These are phyloP conservation scores for Saprolegnia parasitica DNA, from an alignment of 352 stramenopile genomes.

Conservation along the genomic window DNA sequence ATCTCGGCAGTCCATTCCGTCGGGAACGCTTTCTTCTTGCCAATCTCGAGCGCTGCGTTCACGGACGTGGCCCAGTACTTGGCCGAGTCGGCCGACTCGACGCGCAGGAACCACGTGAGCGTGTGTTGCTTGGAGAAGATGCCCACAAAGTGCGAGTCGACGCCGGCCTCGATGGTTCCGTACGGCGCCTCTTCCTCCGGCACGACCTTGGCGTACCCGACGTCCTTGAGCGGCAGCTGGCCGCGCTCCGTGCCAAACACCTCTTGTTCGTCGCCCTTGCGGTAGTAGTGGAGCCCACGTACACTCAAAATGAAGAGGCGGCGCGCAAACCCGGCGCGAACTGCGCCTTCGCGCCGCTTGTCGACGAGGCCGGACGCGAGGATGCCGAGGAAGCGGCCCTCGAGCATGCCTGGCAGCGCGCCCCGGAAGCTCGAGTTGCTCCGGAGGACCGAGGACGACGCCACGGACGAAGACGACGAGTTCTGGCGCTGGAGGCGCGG, in stretches of 20 bases:
- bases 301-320: slow-evolving; percentile 79
- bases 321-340: slow-evolving; percentile 74
- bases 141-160: slow-evolving; percentile 56
- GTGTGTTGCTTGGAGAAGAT: slow-evolving; percentile 80
- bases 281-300: slow-evolving; percentile 78
- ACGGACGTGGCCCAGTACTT: slow-evolving; percentile 73
- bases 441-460: not conserved
- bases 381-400: slow-evolving; percentile 68
- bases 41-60: slow-evolving; percentile 69
- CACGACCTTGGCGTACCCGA: slow-evolving; percentile 72
- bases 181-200: slow-evolving; percentile 67
- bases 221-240: slow-evolving; percentile 62
- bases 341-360: slow-evolving; percentile 77
- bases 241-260: slow-evolving; percentile 81
- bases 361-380: slow-evolving; percentile 68
- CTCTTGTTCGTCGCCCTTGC: slow-evolving; percentile 72
- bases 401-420: slow-evolving; percentile 58
- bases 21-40: slow-evolving; percentile 58
- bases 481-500: slow-evolving; percentile 4
- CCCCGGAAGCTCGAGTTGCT: slow-evolving; percentile 17
- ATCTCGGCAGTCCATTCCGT: slow-evolving; percentile 62
- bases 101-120: slow-evolving; percentile 71
- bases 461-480: slow-evolving; percentile 16
- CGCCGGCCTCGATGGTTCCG: slow-evolving; percentile 56
- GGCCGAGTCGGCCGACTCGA: slow-evolving; percentile 63